phyloP scores from a whole-genome alignment of 352 stramenopile species.

The Thraustochytrium sp. region DNA sequence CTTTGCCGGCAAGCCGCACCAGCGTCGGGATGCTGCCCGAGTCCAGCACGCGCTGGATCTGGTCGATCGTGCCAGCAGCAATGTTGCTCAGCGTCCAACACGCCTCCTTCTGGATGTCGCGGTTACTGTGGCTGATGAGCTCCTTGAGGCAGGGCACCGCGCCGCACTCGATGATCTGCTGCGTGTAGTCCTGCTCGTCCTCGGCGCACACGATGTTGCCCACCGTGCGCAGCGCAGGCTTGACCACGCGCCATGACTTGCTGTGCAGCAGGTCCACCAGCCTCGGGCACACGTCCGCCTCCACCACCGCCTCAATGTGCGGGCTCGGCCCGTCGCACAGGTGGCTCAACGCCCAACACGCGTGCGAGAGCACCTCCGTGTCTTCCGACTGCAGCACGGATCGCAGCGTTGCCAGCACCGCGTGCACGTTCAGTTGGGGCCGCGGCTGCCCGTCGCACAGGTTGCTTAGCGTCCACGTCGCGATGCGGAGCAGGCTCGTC shows the following conservation, averaged over 20 bases:
- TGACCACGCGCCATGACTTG: slow-evolving; percentile 85
- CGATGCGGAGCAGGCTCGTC: slow-evolving; percentile 75
- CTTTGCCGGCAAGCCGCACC: slow-evolving; percentile 80
- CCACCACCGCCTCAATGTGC: slow-evolving; percentile 90
- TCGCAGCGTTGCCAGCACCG: slow-evolving; percentile 68
- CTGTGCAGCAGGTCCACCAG: slow-evolving; percentile 87
- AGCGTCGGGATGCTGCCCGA: slow-evolving; percentile 87
- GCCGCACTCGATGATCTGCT: slow-evolving; percentile 92
- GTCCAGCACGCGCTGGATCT: slow-evolving; percentile 96
- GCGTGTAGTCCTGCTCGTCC: slow-evolving; percentile 63
- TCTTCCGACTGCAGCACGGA: slow-evolving; percentile 86
- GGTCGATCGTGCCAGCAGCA: slow-evolving; percentile 88
- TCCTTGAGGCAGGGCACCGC: slow-evolving; percentile 83
- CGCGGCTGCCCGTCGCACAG: slow-evolving; percentile 80
- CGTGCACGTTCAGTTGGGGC: slow-evolving; percentile 75
- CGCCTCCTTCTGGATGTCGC: slow-evolving; percentile 97
- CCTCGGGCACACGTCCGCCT: slow-evolving; percentile 74
- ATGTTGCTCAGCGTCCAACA: slow-evolving; percentile 95
- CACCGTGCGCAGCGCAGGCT: slow-evolving; percentile 90
- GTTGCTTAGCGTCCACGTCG: slow-evolving; percentile 85
- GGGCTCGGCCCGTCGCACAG: slow-evolving; percentile 90
- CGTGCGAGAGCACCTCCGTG: slow-evolving; percentile 85
- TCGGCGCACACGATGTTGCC: slow-evolving; percentile 97
- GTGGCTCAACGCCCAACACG: slow-evolving; percentile 94
- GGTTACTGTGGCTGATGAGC: slow-evolving; percentile 89